These are phyloP conservation scores for Colletotrichum lentis DNA, from an alignment of 2,329 filamentous ascomycete genomes.

Conservation along the genomic window DNA sequence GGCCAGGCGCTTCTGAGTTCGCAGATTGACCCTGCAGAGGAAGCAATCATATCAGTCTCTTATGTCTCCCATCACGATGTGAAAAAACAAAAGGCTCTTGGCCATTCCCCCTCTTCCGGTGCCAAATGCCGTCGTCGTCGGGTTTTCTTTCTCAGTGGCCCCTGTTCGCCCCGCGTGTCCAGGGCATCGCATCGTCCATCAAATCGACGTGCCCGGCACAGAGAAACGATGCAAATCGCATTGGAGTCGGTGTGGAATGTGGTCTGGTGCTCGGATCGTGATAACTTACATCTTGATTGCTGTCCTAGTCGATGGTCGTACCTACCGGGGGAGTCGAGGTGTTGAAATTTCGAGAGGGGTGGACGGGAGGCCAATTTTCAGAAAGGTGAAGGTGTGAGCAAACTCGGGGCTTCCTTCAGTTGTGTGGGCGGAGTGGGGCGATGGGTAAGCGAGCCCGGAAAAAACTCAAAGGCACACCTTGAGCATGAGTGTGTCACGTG, in stretches of 20 bases:
- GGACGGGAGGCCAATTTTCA: conserved; percentile 45
- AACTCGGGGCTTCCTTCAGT: conserved; percentile 46
- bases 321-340: conserved; percentile 39
- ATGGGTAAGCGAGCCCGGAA: conserved; percentile 39
- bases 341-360: conserved; percentile 53
- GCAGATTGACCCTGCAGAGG: conserved; percentile 89
- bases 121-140: conserved; percentile 17
- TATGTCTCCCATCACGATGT: background rate
- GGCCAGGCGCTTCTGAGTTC: conserved; percentile 99
- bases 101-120: background rate
- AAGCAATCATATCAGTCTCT: conserved; percentile 38
- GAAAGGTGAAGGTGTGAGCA: conserved; percentile 40
- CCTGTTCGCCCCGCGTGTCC: conserved; percentile 2
- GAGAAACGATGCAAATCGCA: conserved; percentile 26
- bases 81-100: background rate
- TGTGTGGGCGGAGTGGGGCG: conserved; percentile 56
- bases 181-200: conserved; percentile 9
- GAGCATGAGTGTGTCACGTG: conserved; percentile 40
- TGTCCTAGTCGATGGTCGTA: conserved; percentile 50
- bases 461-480: conserved; percentile 42
- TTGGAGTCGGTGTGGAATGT: conserved; percentile 25
- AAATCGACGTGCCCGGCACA: conserved; percentile 17
- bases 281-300: conserved; percentile 53
- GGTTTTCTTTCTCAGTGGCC: background rate
- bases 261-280: conserved; percentile 25